Evolutionary conservation across 345 rosid species (phyloP).

Genomic region (Rubroshorea leprosula): DNA sequence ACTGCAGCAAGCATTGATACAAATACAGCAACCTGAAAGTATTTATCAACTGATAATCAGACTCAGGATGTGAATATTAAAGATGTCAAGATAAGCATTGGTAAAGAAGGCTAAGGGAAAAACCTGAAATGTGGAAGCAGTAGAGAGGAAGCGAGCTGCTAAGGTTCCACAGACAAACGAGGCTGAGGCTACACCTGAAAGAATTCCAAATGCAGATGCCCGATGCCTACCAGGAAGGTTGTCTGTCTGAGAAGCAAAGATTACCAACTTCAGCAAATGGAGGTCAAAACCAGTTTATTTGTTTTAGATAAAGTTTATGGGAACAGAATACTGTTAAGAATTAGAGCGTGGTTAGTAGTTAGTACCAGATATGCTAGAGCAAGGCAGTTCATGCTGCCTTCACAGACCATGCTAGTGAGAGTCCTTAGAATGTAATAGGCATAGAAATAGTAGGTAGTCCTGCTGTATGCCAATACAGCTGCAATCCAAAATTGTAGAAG

Average conservation of each 20-base stretch:
- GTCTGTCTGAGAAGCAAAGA: slow-evolving; percentile 51
- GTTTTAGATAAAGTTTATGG: too few relatives aligned
- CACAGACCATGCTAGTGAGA: slow-evolving; percentile 59
- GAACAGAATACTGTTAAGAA: too few relatives aligned
- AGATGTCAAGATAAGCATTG: background rate
- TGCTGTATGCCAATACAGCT: slow-evolving; percentile 74
- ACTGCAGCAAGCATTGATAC: slow-evolving; percentile 45
- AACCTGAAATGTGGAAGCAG: slow-evolving; percentile 59
- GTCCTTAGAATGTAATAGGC: slow-evolving; percentile 53
- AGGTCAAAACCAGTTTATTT: background rate
- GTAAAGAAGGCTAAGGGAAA: background rate
- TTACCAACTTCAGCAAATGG: background rate
- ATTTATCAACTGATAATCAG: background rate
- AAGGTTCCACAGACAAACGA: slow-evolving; percentile 54
- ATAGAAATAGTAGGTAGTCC: slow-evolving; percentile 57
- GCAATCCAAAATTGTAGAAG: slow-evolving; percentile 21
- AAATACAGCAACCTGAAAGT: slow-evolving; percentile 51
- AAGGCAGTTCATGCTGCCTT: slow-evolving; percentile 58
- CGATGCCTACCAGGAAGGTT: slow-evolving; percentile 37
- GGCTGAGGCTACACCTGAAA: slow-evolving; percentile 48
- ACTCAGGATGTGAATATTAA: background rate
- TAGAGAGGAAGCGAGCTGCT: slow-evolving; percentile 67
- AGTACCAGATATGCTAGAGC: slow-evolving; percentile 85
- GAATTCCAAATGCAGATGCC: slow-evolving; percentile 64
- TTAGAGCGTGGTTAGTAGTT: too few relatives aligned